Conservation (phyloP, 768 basidiomycete genomes). For the Asterophora parasitica region DNA sequence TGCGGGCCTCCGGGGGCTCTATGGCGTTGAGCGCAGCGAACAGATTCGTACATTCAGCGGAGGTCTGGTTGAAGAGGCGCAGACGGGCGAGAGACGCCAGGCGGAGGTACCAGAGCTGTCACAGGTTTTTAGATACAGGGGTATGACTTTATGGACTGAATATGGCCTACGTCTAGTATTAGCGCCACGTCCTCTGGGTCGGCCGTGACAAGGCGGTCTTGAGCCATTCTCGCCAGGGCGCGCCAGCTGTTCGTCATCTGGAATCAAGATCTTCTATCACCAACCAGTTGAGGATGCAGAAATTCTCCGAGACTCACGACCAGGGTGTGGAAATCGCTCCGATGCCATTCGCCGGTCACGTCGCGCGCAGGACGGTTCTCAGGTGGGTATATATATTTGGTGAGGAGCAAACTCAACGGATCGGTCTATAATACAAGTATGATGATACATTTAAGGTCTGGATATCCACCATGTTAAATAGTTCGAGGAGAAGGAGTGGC, state of each 20-base stretch:
- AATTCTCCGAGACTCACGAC: slow-evolving; percentile 53
- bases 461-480: slow-evolving; percentile 60
- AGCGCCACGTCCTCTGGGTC: slow-evolving; percentile 63
- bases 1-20: slow-evolving; percentile 46
- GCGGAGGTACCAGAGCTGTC: slow-evolving; percentile 80
- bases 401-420: slow-evolving; percentile 73
- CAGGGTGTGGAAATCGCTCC: slow-evolving; percentile 69
- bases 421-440: slow-evolving; percentile 68
- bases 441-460: slow-evolving; percentile 42
- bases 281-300: slow-evolving; percentile 15
- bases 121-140: neutral
- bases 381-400: slow-evolving; percentile 77
- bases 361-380: slow-evolving; percentile 73
- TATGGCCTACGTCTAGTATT: slow-evolving; percentile 60
- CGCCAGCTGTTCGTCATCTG: slow-evolving; percentile 91
- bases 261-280: slow-evolving; percentile 13
- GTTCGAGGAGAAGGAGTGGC: slow-evolving; percentile 45
- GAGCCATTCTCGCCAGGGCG: slow-evolving; percentile 77
- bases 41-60: slow-evolving; percentile 78
- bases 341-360: slow-evolving; percentile 67
- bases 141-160: neutral
- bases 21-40: slow-evolving; percentile 64
- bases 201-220: slow-evolving; percentile 67
- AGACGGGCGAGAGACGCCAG: slow-evolving; percentile 74
- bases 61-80: slow-evolving; percentile 82